A percentile compares a stretch with the other conserved stretches of the same genome.
phyloP scores from a whole-genome alignment of 257 asterid species.

The Nicotiana undulata region DNA sequence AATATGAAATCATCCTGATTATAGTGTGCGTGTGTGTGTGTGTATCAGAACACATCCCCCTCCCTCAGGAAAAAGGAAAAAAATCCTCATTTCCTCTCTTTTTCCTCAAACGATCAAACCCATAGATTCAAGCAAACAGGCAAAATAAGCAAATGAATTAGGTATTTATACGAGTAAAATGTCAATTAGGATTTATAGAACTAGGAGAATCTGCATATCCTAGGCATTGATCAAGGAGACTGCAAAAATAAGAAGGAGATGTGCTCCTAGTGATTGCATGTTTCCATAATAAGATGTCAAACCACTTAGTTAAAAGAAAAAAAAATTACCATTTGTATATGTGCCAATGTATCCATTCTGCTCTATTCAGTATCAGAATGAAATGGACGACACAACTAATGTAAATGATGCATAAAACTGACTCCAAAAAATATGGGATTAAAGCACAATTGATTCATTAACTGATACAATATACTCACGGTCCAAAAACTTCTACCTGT shows the following conservation, averaged over 20 bases:
- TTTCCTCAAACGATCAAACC: neutral
- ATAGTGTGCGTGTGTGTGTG: neutral
- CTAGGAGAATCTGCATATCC: neutral
- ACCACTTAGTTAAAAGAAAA: neutral
- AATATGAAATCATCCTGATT: neutral
- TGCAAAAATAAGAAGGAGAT: neutral
- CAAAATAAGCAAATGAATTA: neutral
- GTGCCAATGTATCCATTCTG: neutral
- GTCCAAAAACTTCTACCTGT: neutral
- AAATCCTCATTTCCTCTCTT: neutral
- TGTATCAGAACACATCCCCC: neutral
- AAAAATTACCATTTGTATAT: neutral
- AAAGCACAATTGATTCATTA: neutral
- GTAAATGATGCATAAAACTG: neutral
- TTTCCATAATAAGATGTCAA: neutral
- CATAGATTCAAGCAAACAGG: neutral
- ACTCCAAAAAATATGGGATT: neutral
- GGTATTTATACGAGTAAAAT: neutral
- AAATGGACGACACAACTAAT: neutral
- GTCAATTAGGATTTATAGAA: neutral
- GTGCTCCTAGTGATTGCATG: neutral
- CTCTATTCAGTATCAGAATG: neutral
- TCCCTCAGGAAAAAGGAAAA: neutral
- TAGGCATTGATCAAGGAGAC: neutral
- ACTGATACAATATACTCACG: neutral